These are phyloP conservation scores for Paracamarosporium sp. DNA, from an alignment of 2,329 filamentous ascomycete species.

Conservation along the genomic window DNA sequence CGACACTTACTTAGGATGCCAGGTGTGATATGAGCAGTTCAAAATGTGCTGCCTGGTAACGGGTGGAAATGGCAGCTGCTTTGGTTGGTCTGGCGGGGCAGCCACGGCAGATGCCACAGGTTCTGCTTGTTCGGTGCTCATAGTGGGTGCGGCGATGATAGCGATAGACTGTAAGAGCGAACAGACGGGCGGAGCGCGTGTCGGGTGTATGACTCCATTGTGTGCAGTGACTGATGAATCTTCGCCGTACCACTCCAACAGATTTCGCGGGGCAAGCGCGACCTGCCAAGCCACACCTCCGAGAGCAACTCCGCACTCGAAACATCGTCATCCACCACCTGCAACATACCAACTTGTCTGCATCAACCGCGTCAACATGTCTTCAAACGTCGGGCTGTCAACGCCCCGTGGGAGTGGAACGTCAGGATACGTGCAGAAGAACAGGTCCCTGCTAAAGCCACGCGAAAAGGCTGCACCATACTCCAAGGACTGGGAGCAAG, in stretches of 20 bases:
- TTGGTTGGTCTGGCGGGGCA: conserved; percentile 21
- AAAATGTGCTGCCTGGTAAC: conserved; percentile 86
- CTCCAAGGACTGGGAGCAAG: conserved; percentile 70
- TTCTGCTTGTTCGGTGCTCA: conserved; percentile 20
- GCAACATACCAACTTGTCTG: not conserved
- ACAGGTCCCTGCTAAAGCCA: conserved; percentile 84
- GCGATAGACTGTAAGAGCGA: not conserved
- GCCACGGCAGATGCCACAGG: conserved; percentile 10
- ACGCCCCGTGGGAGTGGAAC: conserved; percentile 95
- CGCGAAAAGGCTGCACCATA: conserved; percentile 84
- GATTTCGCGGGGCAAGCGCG: conserved; percentile 35
- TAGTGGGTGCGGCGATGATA: conserved; percentile 21
- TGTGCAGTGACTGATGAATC: conserved; percentile 21
- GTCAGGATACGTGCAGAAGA: conserved; percentile 96
- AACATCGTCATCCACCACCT: conserved; percentile 8
- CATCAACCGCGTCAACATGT: conserved; percentile 66
- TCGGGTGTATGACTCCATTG: conserved; percentile 28
- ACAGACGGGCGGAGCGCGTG: not conserved
- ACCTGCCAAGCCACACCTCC: conserved; percentile 23
- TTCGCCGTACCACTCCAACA: conserved; percentile 20
- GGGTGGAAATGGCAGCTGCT: conserved; percentile 75
- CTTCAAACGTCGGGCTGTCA: conserved; percentile 93
- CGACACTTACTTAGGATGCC: conserved; percentile 74
- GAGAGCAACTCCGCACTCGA: conserved; percentile 22
- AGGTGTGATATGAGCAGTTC: conserved; percentile 91